A percentile compares a stretch with the other conserved stretches of the same genome.
These are phyloP conservation scores for Suillus luteus DNA, from an alignment of 768 basidiomycete genomes.

Conservation along the genomic window DNA sequence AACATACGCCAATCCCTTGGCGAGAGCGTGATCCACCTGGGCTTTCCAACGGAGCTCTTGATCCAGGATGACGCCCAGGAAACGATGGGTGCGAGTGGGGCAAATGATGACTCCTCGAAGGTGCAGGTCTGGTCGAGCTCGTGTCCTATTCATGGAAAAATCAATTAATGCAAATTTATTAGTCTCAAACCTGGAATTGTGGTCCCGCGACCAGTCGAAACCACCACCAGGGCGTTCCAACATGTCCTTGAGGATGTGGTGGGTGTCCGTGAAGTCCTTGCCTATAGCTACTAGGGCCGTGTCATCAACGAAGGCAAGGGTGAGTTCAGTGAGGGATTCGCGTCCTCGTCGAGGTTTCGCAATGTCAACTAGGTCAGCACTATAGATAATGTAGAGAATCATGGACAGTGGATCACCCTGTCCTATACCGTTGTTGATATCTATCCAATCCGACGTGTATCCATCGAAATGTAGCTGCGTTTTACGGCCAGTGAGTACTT, in stretches of 20 bases:
- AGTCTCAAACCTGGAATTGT: slow-evolving; percentile 22
- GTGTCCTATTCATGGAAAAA: background rate
- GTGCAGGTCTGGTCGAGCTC: background rate
- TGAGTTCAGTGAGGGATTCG: slow-evolving; percentile 9
- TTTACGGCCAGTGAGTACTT: background rate
- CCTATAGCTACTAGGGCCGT: slow-evolving; percentile 27
- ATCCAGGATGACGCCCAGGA: slow-evolving; percentile 33
- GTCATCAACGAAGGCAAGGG: slow-evolving; percentile 37
- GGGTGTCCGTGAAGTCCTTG: slow-evolving; percentile 23
- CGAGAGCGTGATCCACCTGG: slow-evolving; percentile 18
- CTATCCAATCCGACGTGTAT: slow-evolving; percentile 18
- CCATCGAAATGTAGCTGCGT: slow-evolving; percentile 23
- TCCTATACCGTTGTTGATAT: slow-evolving; percentile 26
- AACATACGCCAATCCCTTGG: background rate
- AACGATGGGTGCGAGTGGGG: slow-evolving; percentile 17
- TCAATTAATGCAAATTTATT: slow-evolving; percentile 16
- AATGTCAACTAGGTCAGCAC: slow-evolving; percentile 22
- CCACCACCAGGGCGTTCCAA: slow-evolving; percentile 22
- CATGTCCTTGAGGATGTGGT: slow-evolving; percentile 25
- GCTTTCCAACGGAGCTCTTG: slow-evolving; percentile 18
- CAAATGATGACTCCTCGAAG: slow-evolving; percentile 6
- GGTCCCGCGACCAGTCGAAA: slow-evolving; percentile 18
- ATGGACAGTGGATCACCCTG: slow-evolving; percentile 37
- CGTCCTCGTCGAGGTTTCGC: background rate
- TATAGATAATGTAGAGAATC: slow-evolving; percentile 36